These are phyloP conservation scores for Amaranthus cruentus DNA, from an alignment of 148 eudicot species.

Conservation along the genomic window DNA sequence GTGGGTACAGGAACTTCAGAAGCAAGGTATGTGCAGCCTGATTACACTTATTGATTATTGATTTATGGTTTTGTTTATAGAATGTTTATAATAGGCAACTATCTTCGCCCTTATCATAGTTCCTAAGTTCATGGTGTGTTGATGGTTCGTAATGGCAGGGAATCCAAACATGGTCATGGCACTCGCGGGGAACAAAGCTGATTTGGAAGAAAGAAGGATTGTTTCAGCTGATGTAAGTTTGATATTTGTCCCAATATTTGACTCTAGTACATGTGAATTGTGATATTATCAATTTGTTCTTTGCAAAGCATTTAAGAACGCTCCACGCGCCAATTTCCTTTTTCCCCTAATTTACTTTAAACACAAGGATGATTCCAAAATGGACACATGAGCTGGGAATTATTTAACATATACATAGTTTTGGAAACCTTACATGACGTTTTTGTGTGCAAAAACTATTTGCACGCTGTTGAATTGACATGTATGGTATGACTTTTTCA, in stretches of 20 bases:
- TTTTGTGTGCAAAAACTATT: no score
- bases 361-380: no score
- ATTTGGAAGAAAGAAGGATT: constrained; percentile 75
- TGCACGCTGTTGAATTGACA: no score
- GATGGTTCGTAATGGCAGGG: constrained; percentile 38
- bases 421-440: no score
- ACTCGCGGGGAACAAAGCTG: constrained; percentile 93
- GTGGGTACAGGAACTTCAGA: constrained; percentile 98
- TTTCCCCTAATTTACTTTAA: no score
- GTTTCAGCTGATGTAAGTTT: constrained; percentile 76
- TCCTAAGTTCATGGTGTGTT: constrained; percentile 8
- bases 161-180: constrained; percentile 97
- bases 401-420: no score
- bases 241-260: neutral
- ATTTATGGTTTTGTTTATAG: neutral
- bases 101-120: neutral
- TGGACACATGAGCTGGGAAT: no score
- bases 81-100: neutral
- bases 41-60: neutral
- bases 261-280: neutral
- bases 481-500: no score
- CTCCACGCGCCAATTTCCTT: no score
- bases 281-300: no score
- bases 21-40: constrained; percentile 61
- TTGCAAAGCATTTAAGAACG: no score